Percentiles rank a stretch among this genome's conserved stretches.
These are phyloP conservation scores for Fraxinus pennsylvanica DNA, from an alignment of 257 asterid species.

Conservation along the genomic window DNA sequence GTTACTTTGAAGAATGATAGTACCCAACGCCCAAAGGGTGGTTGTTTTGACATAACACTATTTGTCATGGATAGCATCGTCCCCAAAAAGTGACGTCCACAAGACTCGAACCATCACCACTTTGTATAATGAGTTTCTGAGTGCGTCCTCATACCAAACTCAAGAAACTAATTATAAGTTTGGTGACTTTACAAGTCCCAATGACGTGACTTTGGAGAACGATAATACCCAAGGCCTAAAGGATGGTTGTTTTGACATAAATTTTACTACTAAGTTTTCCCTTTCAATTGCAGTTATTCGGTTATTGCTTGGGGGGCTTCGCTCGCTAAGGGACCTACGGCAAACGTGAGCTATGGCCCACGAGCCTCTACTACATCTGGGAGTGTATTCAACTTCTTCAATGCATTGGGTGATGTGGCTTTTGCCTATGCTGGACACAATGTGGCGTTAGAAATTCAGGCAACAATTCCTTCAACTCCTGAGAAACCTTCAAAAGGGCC, in stretches of 20 bases:
- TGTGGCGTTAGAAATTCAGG: slow-evolving; percentile 72
- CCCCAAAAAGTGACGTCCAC: neutral
- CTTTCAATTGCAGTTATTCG: slow-evolving; percentile 40
- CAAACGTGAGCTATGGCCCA: slow-evolving; percentile 41
- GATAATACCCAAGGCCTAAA: neutral
- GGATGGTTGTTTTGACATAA: neutral
- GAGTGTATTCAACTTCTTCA: slow-evolving; percentile 44
- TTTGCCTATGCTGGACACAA: slow-evolving; percentile 79
- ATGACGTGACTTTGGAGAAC: neutral
- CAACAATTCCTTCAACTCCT: slow-evolving; percentile 67
- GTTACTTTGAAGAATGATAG: neutral
- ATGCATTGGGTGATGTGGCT: slow-evolving; percentile 61
- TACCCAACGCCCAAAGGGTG: neutral
- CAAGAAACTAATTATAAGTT: no score
- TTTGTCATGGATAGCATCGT: no score
- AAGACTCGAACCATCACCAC: neutral
- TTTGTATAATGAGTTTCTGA: neutral
- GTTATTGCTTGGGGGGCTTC: slow-evolving; percentile 58
- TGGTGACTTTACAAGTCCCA: neutral
- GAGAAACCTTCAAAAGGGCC: slow-evolving; percentile 64
- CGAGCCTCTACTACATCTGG: slow-evolving; percentile 24
- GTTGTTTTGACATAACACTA: neutral
- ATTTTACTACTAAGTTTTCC: neutral
- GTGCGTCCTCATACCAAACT: no score
- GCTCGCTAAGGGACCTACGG: slow-evolving; percentile 21